These are phyloP conservation scores for Colletotrichum karsti DNA, from an alignment of 2,329 filamentous ascomycete species.

Conservation along the genomic window DNA sequence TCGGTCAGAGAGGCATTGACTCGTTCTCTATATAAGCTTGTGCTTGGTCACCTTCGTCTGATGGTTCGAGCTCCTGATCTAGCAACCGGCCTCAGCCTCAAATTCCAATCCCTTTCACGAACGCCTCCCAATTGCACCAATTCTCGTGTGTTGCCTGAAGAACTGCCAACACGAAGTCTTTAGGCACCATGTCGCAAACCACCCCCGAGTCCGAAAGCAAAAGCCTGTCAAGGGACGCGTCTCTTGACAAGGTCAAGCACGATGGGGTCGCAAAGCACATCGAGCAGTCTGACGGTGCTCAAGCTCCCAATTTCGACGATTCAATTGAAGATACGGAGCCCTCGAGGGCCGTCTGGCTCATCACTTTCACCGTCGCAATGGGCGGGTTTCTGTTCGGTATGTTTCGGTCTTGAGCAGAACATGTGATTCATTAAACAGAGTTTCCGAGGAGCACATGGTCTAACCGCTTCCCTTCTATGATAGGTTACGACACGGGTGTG, in stretches of 20 bases:
- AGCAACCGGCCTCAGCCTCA: neutral
- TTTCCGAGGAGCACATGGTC: neutral
- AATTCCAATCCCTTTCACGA: neutral
- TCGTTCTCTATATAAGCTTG: slow-evolving; percentile 3
- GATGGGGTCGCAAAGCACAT: neutral
- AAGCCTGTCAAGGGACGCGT: neutral
- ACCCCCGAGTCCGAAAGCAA: neutral
- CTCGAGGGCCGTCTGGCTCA: slow-evolving; percentile 36
- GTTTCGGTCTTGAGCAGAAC: neutral
- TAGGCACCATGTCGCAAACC: slow-evolving; percentile 1
- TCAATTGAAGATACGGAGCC: slow-evolving; percentile 36
- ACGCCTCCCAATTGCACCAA: neutral
- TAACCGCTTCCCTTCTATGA: neutral
- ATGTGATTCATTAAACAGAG: neutral
- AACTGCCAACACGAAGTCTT: neutral
- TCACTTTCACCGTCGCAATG: slow-evolving; percentile 37
- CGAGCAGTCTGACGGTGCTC: slow-evolving; percentile 33
- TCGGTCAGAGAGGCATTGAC: neutral
- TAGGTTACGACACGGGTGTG: slow-evolving; percentile 57
- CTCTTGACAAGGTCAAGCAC: slow-evolving; percentile 2
- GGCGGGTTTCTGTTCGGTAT: slow-evolving; percentile 37
- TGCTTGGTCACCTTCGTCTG: neutral
- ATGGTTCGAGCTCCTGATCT: neutral
- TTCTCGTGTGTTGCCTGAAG: neutral
- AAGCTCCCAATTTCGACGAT: slow-evolving; percentile 31